Percentiles rank a stretch among this genome's conserved stretches.
Evolutionary conservation across 2,329 filamentous ascomycete genomes (phyloP).

Genomic region (Amesomyces nigricolor): DNA sequence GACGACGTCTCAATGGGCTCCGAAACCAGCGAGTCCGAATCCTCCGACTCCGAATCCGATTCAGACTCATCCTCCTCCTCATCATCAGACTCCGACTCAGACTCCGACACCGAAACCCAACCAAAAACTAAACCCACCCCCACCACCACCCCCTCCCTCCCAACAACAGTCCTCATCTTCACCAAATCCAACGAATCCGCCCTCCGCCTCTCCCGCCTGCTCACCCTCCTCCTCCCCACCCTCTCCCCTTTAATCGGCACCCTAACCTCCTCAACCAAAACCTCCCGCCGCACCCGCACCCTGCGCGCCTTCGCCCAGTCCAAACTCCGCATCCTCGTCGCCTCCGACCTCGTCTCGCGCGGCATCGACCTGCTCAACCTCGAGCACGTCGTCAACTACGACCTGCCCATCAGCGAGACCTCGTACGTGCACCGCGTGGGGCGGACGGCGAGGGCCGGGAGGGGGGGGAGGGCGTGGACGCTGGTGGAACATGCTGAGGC

Average conservation of each 20-base stretch:
- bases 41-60: slow-evolving; percentile 32
- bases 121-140: slow-evolving; percentile 17
- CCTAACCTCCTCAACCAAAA: slow-evolving; percentile 73
- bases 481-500: slow-evolving; percentile 77
- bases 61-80: slow-evolving; percentile 32
- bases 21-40: slow-evolving; percentile 27
- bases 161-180: slow-evolving; percentile 66
- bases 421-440: slow-evolving; percentile 90
- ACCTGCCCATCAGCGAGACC: slow-evolving; percentile 73
- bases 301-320: slow-evolving; percentile 59
- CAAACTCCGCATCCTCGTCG: slow-evolving; percentile 69
- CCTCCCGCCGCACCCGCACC: slow-evolving; percentile 61
- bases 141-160: slow-evolving; percentile 21
- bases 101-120: slow-evolving; percentile 20
- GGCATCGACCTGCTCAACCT: slow-evolving; percentile 78
- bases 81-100: slow-evolving; percentile 27
- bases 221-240: slow-evolving; percentile 59
- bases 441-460: slow-evolving; percentile 78
- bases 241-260: slow-evolving; percentile 57
- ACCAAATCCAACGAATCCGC: slow-evolving; percentile 86
- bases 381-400: slow-evolving; percentile 88
- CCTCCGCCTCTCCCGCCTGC: slow-evolving; percentile 75
- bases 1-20: slow-evolving; percentile 33
- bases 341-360: slow-evolving; percentile 87
- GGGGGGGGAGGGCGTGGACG: slow-evolving; percentile 75